phyloP scores from a whole-genome alignment of 169 alveolate genomes.

The Sarcocystis neurona region DNA sequence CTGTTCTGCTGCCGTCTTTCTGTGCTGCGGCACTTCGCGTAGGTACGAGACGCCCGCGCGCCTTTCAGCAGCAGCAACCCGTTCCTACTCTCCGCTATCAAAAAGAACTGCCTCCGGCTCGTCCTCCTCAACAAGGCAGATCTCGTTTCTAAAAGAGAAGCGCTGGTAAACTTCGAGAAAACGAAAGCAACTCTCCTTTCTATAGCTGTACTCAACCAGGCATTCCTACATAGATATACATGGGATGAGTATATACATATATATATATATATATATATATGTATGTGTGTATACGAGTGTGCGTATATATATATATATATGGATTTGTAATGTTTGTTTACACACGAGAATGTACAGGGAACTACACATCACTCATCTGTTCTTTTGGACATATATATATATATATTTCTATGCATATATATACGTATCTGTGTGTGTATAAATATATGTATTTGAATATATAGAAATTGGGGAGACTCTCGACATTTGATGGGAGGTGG shows the following conservation, averaged over 20 bases:
- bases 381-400: too few species aligned
- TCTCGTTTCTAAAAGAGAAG: conserved; percentile 61
- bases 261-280: too few species aligned
- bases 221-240: not conserved
- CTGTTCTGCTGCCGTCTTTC: not conserved
- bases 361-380: too few species aligned
- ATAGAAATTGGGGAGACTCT: too few species aligned
- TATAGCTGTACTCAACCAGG: not conserved
- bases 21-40: conserved; percentile 39
- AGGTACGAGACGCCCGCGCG: conserved; percentile 73
- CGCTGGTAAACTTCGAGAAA: conserved; percentile 1
- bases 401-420: too few species aligned
- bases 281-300: not conserved
- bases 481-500: too few species aligned
- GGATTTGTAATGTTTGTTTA: too few species aligned
- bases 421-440: too few species aligned
- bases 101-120: conserved; percentile 64
- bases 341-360: too few species aligned
- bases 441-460: too few species aligned
- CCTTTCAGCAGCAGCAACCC: conserved; percentile 70
- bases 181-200: too few species aligned
- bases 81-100: conserved; percentile 61
- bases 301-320: not conserved
- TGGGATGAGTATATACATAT: not conserved
- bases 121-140: conserved; percentile 71